These are phyloP conservation scores for Pseudogymnoascus sp. DNA, from an alignment of 2,329 filamentous ascomycete species.

Conservation along the genomic window DNA sequence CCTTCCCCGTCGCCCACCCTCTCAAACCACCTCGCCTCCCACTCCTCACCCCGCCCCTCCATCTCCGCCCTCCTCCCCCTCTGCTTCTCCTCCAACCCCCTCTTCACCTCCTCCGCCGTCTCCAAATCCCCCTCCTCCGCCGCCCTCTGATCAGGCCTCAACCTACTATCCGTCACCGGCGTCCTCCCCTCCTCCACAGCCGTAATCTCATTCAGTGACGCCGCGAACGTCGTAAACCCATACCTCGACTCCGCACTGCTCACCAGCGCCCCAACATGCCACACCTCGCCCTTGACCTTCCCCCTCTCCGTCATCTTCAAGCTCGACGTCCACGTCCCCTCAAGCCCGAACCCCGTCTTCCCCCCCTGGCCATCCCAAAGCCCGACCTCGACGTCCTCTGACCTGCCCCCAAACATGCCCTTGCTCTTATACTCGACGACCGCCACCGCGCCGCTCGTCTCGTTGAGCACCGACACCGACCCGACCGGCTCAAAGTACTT, in stretches of 20 bases:
- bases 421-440: constrained; percentile 87
- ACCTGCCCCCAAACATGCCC: constrained; percentile 93
- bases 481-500: constrained; percentile 96
- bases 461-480: constrained; percentile 77
- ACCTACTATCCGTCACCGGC: constrained; percentile 71
- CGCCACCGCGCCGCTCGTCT: constrained; percentile 74
- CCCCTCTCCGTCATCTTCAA: constrained; percentile 60
- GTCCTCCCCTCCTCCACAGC: constrained; percentile 64
- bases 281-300: constrained; percentile 58
- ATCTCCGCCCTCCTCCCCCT: constrained; percentile 62
- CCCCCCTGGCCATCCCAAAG: constrained; percentile 58
- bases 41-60: constrained; percentile 64
- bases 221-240: constrained; percentile 81
- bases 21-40: constrained; percentile 78
- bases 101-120: constrained; percentile 74
- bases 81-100: constrained; percentile 77
- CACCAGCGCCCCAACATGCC: constrained; percentile 70
- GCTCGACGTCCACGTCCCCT: constrained; percentile 76
- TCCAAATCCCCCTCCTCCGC: constrained; percentile 78
- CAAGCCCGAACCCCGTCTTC: constrained; percentile 57
- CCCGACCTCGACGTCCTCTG: constrained; percentile 79
- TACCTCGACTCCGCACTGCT: constrained; percentile 73
- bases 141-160: constrained; percentile 80
- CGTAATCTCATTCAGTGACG: constrained; percentile 80
- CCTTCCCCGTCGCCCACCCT: constrained; percentile 50